A percentile compares a stretch with the other conserved stretches of the same genome.
These are phyloP conservation scores for Colletotrichum musae DNA, from an alignment of 2,329 filamentous ascomycete genomes.

Conservation along the genomic window DNA sequence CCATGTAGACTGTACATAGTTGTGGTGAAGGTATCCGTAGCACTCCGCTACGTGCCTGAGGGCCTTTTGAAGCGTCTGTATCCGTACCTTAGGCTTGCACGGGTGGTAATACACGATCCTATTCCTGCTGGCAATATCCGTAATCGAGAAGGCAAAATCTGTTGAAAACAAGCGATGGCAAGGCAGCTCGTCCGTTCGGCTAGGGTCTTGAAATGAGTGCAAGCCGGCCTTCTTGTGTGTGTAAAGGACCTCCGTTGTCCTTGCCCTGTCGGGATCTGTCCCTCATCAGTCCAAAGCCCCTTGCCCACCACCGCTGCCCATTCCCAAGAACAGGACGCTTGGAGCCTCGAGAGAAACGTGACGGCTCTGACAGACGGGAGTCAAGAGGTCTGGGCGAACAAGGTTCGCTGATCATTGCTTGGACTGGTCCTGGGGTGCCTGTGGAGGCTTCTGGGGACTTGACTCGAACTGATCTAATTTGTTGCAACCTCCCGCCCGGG, in stretches of 20 bases:
- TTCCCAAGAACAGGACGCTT: background rate
- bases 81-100: no score
- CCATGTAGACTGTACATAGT: background rate
- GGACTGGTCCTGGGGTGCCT: background rate
- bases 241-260: background rate
- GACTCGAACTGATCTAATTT: conserved; percentile 30
- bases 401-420: conserved; percentile 20
- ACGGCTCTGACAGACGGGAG: conserved; percentile 2
- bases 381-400: background rate
- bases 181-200: background rate
- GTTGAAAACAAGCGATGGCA: background rate
- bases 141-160: background rate
- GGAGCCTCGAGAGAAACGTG: background rate
- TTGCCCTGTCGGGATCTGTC: background rate
- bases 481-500: conserved; percentile 7
- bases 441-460: conserved; percentile 32
- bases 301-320: background rate
- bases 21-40: no score
- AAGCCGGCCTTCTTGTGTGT: background rate
- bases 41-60: no score
- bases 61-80: no score
- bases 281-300: background rate
- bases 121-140: background rate
- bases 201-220: background rate
- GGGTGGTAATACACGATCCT: background rate